These are phyloP conservation scores for Fraxinus quadrangulata DNA, from an alignment of 257 asterid genomes.

Conservation along the genomic window DNA sequence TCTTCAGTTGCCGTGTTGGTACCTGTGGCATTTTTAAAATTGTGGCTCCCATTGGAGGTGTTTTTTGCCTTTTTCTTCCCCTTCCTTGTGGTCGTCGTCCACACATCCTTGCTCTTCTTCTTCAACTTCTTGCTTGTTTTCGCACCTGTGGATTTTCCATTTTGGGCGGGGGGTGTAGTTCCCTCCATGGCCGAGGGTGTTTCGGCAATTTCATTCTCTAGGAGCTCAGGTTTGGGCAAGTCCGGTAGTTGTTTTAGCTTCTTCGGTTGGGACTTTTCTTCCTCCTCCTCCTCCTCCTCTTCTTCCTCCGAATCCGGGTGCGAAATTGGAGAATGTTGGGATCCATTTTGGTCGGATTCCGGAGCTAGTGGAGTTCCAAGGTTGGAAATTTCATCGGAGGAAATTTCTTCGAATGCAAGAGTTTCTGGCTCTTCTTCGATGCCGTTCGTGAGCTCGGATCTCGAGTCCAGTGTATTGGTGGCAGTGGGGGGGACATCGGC, in stretches of 20 bases:
- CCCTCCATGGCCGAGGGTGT: conserved; percentile 33
- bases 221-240: conserved; percentile 22
- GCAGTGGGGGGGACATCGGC: conserved; percentile 9
- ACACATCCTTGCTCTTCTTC: conserved; percentile 78
- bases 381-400: conserved; percentile 45
- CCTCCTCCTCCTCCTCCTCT: conserved; percentile 41
- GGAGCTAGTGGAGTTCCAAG: conserved; percentile 29
- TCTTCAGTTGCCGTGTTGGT: conserved; percentile 49
- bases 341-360: conserved; percentile 27
- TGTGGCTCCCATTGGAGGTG: conserved; percentile 39
- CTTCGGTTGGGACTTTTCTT: conserved; percentile 53
- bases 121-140: conserved; percentile 66
- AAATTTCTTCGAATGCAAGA: conserved; percentile 36
- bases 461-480: neutral
- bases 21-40: conserved; percentile 36
- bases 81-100: conserved; percentile 74
- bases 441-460: conserved; percentile 17
- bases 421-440: conserved; percentile 34
- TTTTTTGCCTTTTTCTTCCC: conserved; percentile 80
- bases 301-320: conserved; percentile 40
- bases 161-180: conserved; percentile 13
- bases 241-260: conserved; percentile 61
- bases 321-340: conserved; percentile 32
- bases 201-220: conserved; percentile 31
- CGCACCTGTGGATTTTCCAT: conserved; percentile 26